Evolutionary conservation across 331 rosid species (phyloP).

Genomic region (Quercus tomentella): DNA sequence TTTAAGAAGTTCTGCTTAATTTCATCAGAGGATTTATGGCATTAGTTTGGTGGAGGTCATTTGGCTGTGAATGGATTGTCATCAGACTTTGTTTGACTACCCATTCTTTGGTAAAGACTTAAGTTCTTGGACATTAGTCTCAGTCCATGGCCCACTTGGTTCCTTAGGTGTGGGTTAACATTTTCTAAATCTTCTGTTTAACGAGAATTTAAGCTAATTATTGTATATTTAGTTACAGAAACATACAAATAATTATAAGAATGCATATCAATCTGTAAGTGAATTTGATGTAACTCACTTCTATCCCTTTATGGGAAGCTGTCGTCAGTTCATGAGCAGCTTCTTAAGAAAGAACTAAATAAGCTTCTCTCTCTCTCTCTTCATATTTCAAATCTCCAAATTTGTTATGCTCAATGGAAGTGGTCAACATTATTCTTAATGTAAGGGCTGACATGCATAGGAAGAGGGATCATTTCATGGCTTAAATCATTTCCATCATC

Average conservation of each 20-base stretch:
- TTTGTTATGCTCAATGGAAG: not conserved
- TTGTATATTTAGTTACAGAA: not conserved
- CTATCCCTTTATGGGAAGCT: not conserved
- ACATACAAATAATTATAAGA: not conserved
- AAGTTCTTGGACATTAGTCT: not conserved
- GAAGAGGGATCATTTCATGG: not conserved
- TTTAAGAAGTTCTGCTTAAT: not conserved
- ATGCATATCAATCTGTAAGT: not conserved
- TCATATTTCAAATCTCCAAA: not conserved
- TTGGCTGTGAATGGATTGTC: not conserved
- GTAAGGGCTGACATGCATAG: not conserved
- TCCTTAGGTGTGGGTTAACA: not conserved
- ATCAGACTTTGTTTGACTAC: not conserved
- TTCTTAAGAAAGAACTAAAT: not conserved
- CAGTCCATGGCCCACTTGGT: not conserved
- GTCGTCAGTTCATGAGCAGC: not conserved
- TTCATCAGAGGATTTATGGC: not conserved
- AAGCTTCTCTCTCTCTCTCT: not conserved
- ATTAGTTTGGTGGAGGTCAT: not conserved
- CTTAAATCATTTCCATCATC: not conserved
- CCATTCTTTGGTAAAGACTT: not conserved
- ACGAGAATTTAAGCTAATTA: not conserved
- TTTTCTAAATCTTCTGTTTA: not conserved
- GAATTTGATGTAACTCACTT: not conserved
- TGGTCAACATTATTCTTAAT: not conserved